These are phyloP conservation scores for Xylaria grammica DNA, from an alignment of 495 filamentous ascomycete genomes.

Conservation along the genomic window DNA sequence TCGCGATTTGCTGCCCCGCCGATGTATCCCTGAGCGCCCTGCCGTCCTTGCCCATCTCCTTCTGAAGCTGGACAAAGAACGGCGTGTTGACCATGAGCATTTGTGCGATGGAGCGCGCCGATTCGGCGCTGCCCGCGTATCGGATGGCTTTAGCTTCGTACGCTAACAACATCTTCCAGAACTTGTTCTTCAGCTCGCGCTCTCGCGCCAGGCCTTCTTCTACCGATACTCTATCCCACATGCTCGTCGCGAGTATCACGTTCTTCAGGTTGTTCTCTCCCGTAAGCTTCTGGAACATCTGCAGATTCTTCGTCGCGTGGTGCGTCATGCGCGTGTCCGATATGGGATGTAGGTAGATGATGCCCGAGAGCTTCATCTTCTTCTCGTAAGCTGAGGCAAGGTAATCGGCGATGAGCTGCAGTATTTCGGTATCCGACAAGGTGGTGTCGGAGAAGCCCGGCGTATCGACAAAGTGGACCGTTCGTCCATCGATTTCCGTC, in stretches of 20 bases:
- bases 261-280: conserved; percentile 45
- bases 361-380: conserved; percentile 34
- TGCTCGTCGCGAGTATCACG: conserved; percentile 50
- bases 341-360: conserved; percentile 56
- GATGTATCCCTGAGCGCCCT: conserved; percentile 40
- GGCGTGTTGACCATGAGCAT: conserved; percentile 28
- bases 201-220: conserved; percentile 41
- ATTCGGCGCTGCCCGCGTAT: conserved; percentile 34
- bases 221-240: conserved; percentile 45
- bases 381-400: conserved; percentile 32
- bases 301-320: conserved; percentile 46
- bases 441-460: conserved; percentile 54
- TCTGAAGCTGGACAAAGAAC: conserved; percentile 43
- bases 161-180: conserved; percentile 46
- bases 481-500: conserved; percentile 28
- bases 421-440: conserved; percentile 43
- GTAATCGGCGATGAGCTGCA: conserved; percentile 44
- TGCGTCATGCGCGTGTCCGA: conserved; percentile 45
- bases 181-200: conserved; percentile 43
- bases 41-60: conserved; percentile 43
- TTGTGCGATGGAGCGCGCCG: conserved; percentile 35
- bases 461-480: conserved; percentile 45
- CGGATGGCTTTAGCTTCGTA: conserved; percentile 33
- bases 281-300: conserved; percentile 53
- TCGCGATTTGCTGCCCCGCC: conserved; percentile 40